Conservation (phyloP, 192 early-diverging fungal genomes). For the Umbelopsis isabellina region DNA sequence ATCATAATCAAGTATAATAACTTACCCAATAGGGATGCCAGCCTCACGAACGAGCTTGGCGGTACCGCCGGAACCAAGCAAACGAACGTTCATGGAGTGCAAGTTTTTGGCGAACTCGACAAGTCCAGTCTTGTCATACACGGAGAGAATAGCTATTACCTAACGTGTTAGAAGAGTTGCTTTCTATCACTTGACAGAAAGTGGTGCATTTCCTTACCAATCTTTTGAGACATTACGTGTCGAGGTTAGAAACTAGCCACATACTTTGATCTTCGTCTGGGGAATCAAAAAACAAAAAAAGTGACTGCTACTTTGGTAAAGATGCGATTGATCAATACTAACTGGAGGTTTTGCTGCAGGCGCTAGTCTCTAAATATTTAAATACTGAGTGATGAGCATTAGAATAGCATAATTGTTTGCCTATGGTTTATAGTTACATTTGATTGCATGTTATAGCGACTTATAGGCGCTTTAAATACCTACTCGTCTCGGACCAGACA, state of each 20-base stretch:
- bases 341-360: too few relatives aligned
- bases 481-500: too few relatives aligned
- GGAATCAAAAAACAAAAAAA: background rate
- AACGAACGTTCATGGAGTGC: constrained; percentile 70
- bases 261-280: background rate
- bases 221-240: constrained; percentile 30
- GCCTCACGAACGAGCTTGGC: constrained; percentile 88
- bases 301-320: constrained; percentile 3
- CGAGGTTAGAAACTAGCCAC: background rate
- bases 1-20: background rate
- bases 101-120: constrained; percentile 87
- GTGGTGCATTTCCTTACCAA: constrained; percentile 19
- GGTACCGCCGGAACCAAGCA: constrained; percentile 96
- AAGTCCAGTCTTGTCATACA: constrained; percentile 97
- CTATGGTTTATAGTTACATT: too few relatives aligned
- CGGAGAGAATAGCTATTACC: constrained; percentile 80
- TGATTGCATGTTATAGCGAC: too few relatives aligned
- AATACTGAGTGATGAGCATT: too few relatives aligned
- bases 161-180: background rate
- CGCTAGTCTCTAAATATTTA: too few relatives aligned
- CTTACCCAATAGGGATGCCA: constrained; percentile 84
- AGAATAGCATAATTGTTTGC: too few relatives aligned
- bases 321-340: too few relatives aligned
- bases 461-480: too few relatives aligned
- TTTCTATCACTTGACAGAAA: background rate